Evolutionary conservation across 2,329 filamentous ascomycete genomes (phyloP), one percentile per base, ranked within the genome.

Genomic region (Epichloe typhina): DNA sequence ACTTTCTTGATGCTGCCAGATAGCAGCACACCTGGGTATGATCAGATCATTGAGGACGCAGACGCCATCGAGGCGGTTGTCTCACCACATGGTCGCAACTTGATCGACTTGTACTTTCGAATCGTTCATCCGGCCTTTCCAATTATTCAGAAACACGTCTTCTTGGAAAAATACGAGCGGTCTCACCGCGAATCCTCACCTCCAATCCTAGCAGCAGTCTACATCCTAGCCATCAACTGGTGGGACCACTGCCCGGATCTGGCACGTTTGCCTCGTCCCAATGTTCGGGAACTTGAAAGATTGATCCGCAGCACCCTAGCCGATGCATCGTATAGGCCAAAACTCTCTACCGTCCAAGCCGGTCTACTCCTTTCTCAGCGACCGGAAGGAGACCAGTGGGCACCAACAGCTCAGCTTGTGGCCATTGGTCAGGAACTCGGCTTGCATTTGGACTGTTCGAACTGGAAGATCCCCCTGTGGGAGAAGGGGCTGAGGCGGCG

Each of bases 361-460:
- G 86, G 86, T 0, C 69, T 91, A 35, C 68, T 91, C 13, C 70
- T 91, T 13, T 80, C 87, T 12, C 86, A 91, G 61, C 75, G 84
- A 33, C 83, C 84, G 6, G 84, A 87, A 57, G 82, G 84, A 11
- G 84, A 88, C 59, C 84, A 89, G 49, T 91, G 89, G 80, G 85
- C 86, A 1, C 73, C 91, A 52, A 95, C 89, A 1, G 87, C 87
- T 4, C 89, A 95, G 63, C 71, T 95, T 19, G 88, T 95, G 7
- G 89, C 89, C 21, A 82, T 93, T 41, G 84, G 80, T 1, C 89
- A 95, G 64, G 89, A 95, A 65, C 75, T 96, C 3, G 90, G 90
- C 44, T 72, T 96, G 39, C 89, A 96, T 64, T 80, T 95, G 40
- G 88, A 95, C 66, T 95, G 88, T 69, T 80, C 84, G 5, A 74